A percentile compares a stretch with the other conserved stretches of the same genome.
Evolutionary conservation across 208 protist genomes (phyloP).

Genomic region (Tritrichomonas foetus): DNA sequence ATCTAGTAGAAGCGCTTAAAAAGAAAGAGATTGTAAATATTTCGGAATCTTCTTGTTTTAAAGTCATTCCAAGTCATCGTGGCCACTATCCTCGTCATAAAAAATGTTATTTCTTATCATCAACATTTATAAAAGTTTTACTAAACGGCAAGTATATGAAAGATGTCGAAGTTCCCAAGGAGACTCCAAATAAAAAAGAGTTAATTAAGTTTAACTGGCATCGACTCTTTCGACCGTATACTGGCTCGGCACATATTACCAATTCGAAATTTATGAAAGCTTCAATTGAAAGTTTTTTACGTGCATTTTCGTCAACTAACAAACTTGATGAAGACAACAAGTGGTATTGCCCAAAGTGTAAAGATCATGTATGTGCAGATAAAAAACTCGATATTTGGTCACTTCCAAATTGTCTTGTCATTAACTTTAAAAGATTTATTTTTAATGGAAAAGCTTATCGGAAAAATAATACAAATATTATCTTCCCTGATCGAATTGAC

Average conservation of each 20-base stretch:
- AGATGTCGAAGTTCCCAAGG: not conserved
- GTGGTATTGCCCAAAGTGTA: not conserved
- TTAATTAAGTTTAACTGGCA: no score
- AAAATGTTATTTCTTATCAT: no score
- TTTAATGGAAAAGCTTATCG: not conserved
- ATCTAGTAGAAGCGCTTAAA: no score
- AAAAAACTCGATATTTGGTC: conserved; percentile 16
- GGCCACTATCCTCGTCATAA: no score
- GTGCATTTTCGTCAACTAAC: not conserved
- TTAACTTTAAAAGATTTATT: not conserved
- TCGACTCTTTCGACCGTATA: not conserved
- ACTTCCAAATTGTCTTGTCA: not conserved
- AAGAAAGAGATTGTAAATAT: no score
- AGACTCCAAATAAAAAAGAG: no score
- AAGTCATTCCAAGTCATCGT: no score
- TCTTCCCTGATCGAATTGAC: not conserved
- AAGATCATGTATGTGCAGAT: not conserved
- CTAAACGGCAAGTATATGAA: no score
- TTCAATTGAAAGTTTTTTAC: not conserved
- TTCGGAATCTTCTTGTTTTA: no score
- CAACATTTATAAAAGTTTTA: no score
- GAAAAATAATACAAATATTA: no score
- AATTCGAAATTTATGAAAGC: not conserved
- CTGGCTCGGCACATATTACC: not conserved
- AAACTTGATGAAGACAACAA: not conserved